Conservation (phyloP, 345 rosid species). For the Rhodomyrtus tomentosa region DNA sequence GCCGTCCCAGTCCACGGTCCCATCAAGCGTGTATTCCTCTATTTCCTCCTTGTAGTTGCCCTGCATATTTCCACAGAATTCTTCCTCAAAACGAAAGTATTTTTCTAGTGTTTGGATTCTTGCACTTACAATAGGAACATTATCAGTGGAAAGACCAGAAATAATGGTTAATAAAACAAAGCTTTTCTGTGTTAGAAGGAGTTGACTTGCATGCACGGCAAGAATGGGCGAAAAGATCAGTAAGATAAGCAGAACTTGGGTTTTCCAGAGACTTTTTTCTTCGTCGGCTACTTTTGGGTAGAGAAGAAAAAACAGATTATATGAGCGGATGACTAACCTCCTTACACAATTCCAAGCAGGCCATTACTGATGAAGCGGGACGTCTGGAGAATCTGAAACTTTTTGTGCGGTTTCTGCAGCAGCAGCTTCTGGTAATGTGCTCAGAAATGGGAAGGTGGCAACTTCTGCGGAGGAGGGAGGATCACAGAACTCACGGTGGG, state of each 20-base stretch:
- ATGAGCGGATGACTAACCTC: slow-evolving; percentile 28
- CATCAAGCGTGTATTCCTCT: slow-evolving; percentile 54
- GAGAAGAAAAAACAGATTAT: background rate
- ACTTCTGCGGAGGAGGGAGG: background rate
- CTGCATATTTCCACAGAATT: slow-evolving; percentile 1
- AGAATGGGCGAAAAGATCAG: background rate
- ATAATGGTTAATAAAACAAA: background rate
- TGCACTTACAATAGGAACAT: background rate
- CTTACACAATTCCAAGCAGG: slow-evolving; percentile 39
- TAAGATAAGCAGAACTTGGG: background rate
- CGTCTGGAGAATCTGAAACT: background rate
- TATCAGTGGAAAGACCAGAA: background rate
- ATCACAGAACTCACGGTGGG: background rate
- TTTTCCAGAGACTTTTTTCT: background rate
- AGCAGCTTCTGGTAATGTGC: background rate
- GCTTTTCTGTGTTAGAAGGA: background rate
- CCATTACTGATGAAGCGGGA: slow-evolving; percentile 18
- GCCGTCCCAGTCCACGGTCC: slow-evolving; percentile 65
- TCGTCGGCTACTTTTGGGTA: background rate
- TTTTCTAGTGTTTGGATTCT: background rate
- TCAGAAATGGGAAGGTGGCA: background rate
- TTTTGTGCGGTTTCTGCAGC: background rate
- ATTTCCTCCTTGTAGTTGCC: slow-evolving; percentile 29
- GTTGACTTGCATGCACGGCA: background rate
- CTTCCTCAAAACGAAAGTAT: background rate